Evolutionary conservation across 2,329 filamentous ascomycete species (phyloP).

Genomic region (Aphanoascus verrucosus): DNA sequence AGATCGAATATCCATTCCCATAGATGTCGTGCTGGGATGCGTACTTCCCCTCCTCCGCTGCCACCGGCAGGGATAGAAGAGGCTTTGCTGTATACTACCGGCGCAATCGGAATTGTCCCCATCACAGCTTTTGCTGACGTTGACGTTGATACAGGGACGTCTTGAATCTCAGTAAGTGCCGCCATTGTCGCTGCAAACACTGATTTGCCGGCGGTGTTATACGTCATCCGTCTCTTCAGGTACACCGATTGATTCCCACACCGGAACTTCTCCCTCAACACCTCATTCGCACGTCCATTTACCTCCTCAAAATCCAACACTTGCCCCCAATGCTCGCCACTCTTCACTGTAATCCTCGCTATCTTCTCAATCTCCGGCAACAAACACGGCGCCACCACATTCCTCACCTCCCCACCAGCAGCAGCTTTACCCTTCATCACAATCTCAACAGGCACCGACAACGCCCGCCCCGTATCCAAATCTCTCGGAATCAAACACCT

Average conservation of each 20-base stretch:
- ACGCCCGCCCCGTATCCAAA: slow-evolving; percentile 67
- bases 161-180: slow-evolving; percentile 55
- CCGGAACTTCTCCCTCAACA: slow-evolving; percentile 53
- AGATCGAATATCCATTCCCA: slow-evolving; percentile 68
- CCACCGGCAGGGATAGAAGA: too few relatives aligned
- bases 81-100: too few relatives aligned
- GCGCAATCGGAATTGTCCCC: slow-evolving; percentile 1
- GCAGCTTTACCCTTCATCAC: slow-evolving; percentile 47
- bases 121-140: slow-evolving; percentile 8
- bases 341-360: slow-evolving; percentile 29
- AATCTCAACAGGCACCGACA: slow-evolving; percentile 61
- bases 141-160: slow-evolving; percentile 26
- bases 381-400: slow-evolving; percentile 46
- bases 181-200: slow-evolving; percentile 65
- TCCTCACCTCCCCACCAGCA: slow-evolving; percentile 25
- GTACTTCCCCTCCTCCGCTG: slow-evolving; percentile 18
- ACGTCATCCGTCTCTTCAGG: slow-evolving; percentile 58
- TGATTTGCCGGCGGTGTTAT: slow-evolving; percentile 48
- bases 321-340: slow-evolving; percentile 67
- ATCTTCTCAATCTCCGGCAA: slow-evolving; percentile 38
- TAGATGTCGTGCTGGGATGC: slow-evolving; percentile 34
- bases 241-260: slow-evolving; percentile 59
- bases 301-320: slow-evolving; percentile 55
- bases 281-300: slow-evolving; percentile 38
- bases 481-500: slow-evolving; percentile 83